Evolutionary conservation across 306 rosid species (phyloP), one percentile per base, ranked within the genome.

Genomic region (Lablab purpureus): DNA sequence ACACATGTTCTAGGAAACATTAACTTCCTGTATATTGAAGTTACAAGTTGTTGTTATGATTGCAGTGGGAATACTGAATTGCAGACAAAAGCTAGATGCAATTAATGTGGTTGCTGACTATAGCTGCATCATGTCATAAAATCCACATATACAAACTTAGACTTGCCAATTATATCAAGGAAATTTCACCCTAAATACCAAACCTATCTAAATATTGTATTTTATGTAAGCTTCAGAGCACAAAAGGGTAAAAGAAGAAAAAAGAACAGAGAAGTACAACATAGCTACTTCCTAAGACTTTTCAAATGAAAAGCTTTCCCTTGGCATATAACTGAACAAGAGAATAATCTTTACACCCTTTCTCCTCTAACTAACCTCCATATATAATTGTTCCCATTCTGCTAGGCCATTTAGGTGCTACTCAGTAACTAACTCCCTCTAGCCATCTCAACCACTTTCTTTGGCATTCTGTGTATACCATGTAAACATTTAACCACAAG

Each of bases 331-430:
- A n/a, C n/a, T 47, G 17, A 47, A 17, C 25, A 11, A 69, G 45
- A 46, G 60, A 70, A 70, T 22, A 47, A 70, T 28, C 27, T 7
- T 70, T 28, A 27, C 2, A 10, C 30, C 51, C 43, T 47, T 46
- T 69, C 74, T 68, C 58, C 59, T 70, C 75, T 47, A 47, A 47
- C 18, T 19, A 41, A 40, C 2, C 3, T 19, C 32, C 51, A 51
- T 19, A 4, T 0, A 25, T 15, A 68, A 23, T 47, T 15, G 10
- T 27, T 47, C 25, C 7, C 41, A 47, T 69, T 47, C 59, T 21
- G 11, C 40, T 46, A 14, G 9, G 17, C 25, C 25, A 7, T 69
- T n/a, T 43, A 3, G 34, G 25, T 6, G 36, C 72, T 40, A 40
- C 34, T 67, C 34, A 41, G 13, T 22, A 22, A 22, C 36, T 43